phyloP scores from a whole-genome alignment of 768 basidiomycete genomes.

The Lentinus brumalis region DNA sequence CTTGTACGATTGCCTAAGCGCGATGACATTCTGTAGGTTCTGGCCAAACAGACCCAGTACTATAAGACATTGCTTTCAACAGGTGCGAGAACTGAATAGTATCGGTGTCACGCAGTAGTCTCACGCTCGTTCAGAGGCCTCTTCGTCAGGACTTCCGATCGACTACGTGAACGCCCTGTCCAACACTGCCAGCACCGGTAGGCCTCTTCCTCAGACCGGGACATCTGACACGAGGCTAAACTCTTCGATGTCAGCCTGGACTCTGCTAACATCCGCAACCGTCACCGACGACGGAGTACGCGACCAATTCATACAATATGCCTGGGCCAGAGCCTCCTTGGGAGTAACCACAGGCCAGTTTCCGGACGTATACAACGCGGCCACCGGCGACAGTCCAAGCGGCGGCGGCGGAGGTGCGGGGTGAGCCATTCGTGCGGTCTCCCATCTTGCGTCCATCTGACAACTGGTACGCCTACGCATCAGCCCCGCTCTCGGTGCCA shows the following conservation, averaged over 20 bases:
- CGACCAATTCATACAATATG: constrained; percentile 5
- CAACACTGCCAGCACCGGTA: constrained; percentile 4
- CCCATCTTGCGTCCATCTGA: background rate
- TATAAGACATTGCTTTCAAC: background rate
- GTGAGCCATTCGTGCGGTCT: too few species aligned
- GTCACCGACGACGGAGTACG: constrained; percentile 14
- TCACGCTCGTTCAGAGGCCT: background rate
- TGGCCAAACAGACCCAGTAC: constrained; percentile 8
- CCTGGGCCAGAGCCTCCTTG: constrained; percentile 1
- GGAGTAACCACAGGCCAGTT: constrained; percentile 7
- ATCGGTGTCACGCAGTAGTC: background rate
- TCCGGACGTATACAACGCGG: constrained; percentile 5
- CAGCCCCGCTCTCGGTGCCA: constrained; percentile 15
- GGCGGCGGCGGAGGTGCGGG: constrained; percentile 3
- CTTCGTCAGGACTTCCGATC: constrained; percentile 1
- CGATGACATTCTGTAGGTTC: constrained; percentile 1
- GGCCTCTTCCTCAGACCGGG: background rate
- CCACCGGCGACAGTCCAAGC: background rate
- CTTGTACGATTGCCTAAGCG: background rate
- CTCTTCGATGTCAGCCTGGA: constrained; percentile 4
- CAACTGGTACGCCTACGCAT: background rate
- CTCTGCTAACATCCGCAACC: constrained; percentile 14
- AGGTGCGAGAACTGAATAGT: background rate
- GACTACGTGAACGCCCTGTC: constrained; percentile 2
- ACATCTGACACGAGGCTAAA: background rate